Evolutionary conservation across 345 rosid genomes (phyloP), one percentile per base, ranked within the genome.

Genomic region (Salix viminalis): DNA sequence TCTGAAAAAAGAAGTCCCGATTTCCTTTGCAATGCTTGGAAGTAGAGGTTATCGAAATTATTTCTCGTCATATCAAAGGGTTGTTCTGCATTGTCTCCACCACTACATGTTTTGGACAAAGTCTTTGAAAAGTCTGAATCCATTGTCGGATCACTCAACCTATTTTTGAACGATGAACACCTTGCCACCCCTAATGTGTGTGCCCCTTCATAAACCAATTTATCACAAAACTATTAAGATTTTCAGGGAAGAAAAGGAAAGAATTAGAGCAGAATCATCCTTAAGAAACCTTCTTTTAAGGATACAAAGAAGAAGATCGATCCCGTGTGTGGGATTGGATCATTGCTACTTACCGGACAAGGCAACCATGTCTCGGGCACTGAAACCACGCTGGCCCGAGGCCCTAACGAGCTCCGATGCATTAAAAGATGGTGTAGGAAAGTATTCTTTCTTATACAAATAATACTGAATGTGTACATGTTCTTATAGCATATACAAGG

Each of bases 171-270:
- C 7, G 99, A 90, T 4, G 95, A 77, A 74, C 97, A 94, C 77
- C 93, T 78, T 41, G 99, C 95, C 78, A 92, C 98, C 76, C 99
- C 99, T 4, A 94, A 83, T 0, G 98, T 96, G 73, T 96, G 99
- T n/a, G 88, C 99, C 72, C 98, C 99, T 96, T 10, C 37, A 54
- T 8, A 39, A 10, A 39, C 12, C 42, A 39, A 39, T 39, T 39
- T 9, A 10, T 39, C 11, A 39, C 44, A 41, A 41, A 41, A 41
- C 3, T 41, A 41, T 41, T n/a, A 41, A 41, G 13, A 41, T 41
- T 41, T 41, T 11, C 11, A 41, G 44, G 44, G 44, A 41, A 41
- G 44, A 10, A 10, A 41, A 41, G 12, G 44, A 41, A 41, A 41
- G 44, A 41, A 41, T 2, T 0, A 41, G 44, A 41, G 44, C 44